Percentiles rank a stretch among this genome's conserved stretches.
Conservation (phyloP, 805 yeast species). For the Nakazawaea wickerhamii region DNA sequence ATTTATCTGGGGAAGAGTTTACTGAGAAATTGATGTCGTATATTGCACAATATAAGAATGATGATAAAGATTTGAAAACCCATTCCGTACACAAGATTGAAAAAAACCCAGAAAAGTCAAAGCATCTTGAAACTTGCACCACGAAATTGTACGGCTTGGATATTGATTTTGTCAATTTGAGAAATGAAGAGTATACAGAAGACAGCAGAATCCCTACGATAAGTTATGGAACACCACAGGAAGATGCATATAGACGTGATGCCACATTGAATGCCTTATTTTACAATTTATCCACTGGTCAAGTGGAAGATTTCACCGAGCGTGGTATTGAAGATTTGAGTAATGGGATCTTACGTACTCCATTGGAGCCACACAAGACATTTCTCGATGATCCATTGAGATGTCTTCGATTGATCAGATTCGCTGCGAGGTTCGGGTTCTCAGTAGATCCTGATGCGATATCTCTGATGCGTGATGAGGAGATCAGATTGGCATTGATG, state of each 20-base stretch:
- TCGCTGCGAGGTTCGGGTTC: slow-evolving; percentile 76
- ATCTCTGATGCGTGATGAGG: slow-evolving; percentile 56
- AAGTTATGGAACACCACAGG: slow-evolving; percentile 81
- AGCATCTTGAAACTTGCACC: slow-evolving; percentile 95
- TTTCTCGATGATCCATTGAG: slow-evolving; percentile 93
- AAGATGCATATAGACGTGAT: slow-evolving; percentile 91
- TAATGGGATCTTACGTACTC: slow-evolving; percentile 75
- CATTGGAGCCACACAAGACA: slow-evolving; percentile 78
- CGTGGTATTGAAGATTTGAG: slow-evolving; percentile 69
- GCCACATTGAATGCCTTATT: slow-evolving; percentile 93
- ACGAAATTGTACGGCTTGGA: slow-evolving; percentile 80
- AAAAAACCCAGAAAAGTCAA: slow-evolving; percentile 91
- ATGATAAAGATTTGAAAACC: slow-evolving; percentile 6
- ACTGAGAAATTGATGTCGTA: slow-evolving; percentile 61
- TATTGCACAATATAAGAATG: slow-evolving; percentile 23
- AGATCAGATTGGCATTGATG: slow-evolving; percentile 52
- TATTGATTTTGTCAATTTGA: slow-evolving; percentile 86
- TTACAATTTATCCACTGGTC: slow-evolving; percentile 63
- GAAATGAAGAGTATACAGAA: slow-evolving; percentile 81
- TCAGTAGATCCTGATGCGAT: slow-evolving; percentile 52
- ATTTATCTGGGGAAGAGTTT: slow-evolving; percentile 79
- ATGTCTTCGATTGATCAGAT: slow-evolving; percentile 77
- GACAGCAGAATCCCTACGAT: slow-evolving; percentile 83
- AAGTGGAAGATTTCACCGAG: slow-evolving; percentile 82
- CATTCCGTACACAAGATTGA: slow-evolving; percentile 71